phyloP scores from a whole-genome alignment of 163 green algal species.

The Scenedesmus sp. region DNA sequence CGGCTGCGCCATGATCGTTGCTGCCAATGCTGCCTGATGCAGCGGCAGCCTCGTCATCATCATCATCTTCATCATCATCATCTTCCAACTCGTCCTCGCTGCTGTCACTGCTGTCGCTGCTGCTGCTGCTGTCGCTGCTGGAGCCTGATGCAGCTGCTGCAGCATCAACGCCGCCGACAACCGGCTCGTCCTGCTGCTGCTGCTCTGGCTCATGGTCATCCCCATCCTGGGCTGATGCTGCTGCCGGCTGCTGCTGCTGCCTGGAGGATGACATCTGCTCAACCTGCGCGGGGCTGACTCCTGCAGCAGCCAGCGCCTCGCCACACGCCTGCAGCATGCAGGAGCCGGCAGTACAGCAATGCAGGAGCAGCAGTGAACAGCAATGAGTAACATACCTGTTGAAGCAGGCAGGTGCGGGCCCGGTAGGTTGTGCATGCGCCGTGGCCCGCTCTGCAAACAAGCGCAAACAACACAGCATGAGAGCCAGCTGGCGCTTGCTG shows the following conservation, averaged over 20 bases:
- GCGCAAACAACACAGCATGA: neutral
- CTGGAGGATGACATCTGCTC: too few species aligned
- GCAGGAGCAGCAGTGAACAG: neutral
- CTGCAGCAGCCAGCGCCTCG: neutral
- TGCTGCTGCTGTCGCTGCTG: too few species aligned
- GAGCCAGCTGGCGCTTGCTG: neutral
- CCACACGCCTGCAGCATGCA: neutral
- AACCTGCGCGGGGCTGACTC: neutral
- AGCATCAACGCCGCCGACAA: too few species aligned
- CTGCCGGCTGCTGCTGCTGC: neutral
- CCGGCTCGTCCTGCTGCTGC: too few species aligned
- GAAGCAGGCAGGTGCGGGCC: neutral
- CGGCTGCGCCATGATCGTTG: neutral
- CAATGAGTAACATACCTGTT: neutral
- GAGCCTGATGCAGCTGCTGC: too few species aligned
- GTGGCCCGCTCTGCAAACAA: too few species aligned
- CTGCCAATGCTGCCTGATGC: neutral
- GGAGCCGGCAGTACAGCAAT: neutral
- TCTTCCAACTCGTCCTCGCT: neutral
- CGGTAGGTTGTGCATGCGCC: neutral
- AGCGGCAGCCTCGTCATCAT: neutral
- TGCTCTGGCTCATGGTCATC: too few species aligned
- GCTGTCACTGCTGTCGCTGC: neutral
- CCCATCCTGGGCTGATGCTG: neutral
- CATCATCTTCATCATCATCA: too few species aligned